Percentiles rank a stretch among this genome's conserved stretches.
phyloP scores from a whole-genome alignment of 2,329 filamentous ascomycete species.

The Zasmidium angulare region DNA sequence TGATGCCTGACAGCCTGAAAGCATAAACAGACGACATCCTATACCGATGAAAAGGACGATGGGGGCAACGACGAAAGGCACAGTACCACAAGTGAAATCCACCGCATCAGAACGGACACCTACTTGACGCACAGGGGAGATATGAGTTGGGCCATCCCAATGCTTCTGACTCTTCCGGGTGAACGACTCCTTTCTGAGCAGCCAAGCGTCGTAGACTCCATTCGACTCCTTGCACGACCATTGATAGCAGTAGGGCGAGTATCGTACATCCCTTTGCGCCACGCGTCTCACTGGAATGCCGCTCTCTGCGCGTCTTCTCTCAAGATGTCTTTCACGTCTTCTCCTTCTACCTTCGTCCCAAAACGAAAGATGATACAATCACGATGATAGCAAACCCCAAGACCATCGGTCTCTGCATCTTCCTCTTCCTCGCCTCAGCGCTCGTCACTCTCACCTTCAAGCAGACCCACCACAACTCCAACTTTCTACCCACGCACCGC shows the following conservation, averaged over 20 bases:
- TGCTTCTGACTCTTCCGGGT: no score
- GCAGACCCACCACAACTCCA: constrained; percentile 19
- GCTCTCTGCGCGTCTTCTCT: background rate
- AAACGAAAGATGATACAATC: constrained; percentile 11
- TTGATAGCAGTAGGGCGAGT: background rate
- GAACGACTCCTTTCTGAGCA: no score
- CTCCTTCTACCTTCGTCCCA: constrained; percentile 1
- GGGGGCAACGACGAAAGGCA: no score
- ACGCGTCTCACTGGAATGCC: constrained; percentile 11
- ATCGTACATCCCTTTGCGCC: constrained; percentile 9
- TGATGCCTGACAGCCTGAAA: background rate
- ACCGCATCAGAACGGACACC: no score
- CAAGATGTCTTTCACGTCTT: constrained; percentile 5
- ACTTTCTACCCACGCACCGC: background rate
- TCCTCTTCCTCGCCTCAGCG: constrained; percentile 36
- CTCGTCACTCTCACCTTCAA: constrained; percentile 33
- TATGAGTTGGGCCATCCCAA: no score
- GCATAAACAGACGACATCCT: background rate
- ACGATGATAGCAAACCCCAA: constrained; percentile 28
- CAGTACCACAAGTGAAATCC: no score
- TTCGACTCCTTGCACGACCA: background rate
- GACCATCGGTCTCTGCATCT: constrained; percentile 33
- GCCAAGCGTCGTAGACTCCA: no score
- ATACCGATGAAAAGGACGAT: no score
- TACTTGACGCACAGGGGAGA: no score